These are phyloP conservation scores for Aureobasidium sp. DNA, from an alignment of 2,329 filamentous ascomycete species.

Conservation along the genomic window DNA sequence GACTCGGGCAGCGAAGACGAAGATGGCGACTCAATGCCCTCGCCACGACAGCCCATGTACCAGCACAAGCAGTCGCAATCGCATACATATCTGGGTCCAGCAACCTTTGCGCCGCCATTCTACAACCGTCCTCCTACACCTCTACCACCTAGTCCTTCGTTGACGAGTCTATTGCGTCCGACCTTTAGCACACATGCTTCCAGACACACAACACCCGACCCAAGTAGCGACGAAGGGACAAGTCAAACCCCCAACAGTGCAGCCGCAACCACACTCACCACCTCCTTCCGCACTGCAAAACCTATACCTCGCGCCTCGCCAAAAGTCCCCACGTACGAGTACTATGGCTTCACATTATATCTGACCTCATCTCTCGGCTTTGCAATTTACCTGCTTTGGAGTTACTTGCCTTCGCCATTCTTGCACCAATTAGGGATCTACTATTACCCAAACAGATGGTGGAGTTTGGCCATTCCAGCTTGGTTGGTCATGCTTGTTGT, in stretches of 20 bases:
- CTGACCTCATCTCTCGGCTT: constrained; percentile 80
- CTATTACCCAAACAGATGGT: constrained; percentile 98
- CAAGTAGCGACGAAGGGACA: constrained; percentile 67
- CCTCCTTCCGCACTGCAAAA: constrained; percentile 49
- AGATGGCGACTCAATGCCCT: constrained; percentile 21
- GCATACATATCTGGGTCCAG: constrained; percentile 37
- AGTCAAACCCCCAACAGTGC: constrained; percentile 45
- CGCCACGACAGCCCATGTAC: constrained; percentile 32
- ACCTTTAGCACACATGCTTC: constrained; percentile 56
- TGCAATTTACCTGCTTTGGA: constrained; percentile 67
- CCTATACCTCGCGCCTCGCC: constrained; percentile 75
- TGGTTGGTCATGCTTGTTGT: constrained; percentile 83
- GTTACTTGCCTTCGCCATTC: constrained; percentile 84
- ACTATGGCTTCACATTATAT: constrained; percentile 97
- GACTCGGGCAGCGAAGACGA: constrained; percentile 17
- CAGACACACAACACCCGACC: constrained; percentile 87
- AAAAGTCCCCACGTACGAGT: constrained; percentile 97
- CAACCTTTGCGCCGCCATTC: constrained; percentile 70
- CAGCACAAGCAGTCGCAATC: constrained; percentile 37
- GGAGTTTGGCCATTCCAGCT: constrained; percentile 84
- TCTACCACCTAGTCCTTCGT: constrained; percentile 80
- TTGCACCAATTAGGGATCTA: constrained; percentile 88
- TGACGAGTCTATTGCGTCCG: constrained; percentile 81
- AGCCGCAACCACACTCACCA: constrained; percentile 50
- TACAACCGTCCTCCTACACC: constrained; percentile 96